phyloP scores from a whole-genome alignment of 1,284 basidiomycete species.

The Ganoderma sp. region DNA sequence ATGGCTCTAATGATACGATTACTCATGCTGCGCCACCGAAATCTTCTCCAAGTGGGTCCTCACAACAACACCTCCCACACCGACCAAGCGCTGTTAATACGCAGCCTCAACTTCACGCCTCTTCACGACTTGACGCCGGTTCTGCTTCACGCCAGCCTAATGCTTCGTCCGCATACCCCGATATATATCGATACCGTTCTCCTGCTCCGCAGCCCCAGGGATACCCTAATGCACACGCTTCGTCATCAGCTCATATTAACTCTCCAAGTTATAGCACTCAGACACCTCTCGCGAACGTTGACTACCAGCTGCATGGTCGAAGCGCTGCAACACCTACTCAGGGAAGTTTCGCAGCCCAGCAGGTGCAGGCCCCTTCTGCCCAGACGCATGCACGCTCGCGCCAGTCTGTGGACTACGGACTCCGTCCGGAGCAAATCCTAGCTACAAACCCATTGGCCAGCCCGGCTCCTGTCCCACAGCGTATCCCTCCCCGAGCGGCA shows the following conservation, averaged over 20 bases:
- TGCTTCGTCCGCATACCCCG: constrained; percentile 40
- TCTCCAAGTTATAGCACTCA: constrained; percentile 28
- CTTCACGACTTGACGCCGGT: constrained; percentile 34
- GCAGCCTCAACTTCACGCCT: constrained; percentile 30
- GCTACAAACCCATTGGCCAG: constrained; percentile 16
- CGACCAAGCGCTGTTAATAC: constrained; percentile 33
- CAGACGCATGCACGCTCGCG: constrained; percentile 18
- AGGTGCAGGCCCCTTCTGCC: constrained; percentile 7
- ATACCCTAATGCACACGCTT: constrained; percentile 33
- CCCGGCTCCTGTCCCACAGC: constrained; percentile 20
- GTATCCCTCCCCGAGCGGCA: constrained; percentile 37
- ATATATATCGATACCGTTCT: constrained; percentile 40
- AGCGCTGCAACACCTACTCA: constrained; percentile 12
- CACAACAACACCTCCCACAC: constrained; percentile 35
- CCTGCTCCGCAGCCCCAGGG: constrained; percentile 33
- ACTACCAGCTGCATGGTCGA: constrained; percentile 23
- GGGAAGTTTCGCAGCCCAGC: constrained; percentile 11
- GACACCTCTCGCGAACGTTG: constrained; percentile 21
- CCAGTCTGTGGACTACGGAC: constrained; percentile 26
- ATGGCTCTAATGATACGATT: constrained; percentile 42
- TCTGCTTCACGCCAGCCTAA: constrained; percentile 24
- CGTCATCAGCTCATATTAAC: constrained; percentile 24
- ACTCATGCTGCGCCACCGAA: constrained; percentile 33
- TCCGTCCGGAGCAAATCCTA: constrained; percentile 25
- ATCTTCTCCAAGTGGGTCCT: constrained; percentile 33